Base-by-base conservation (phyloP, 140 eudicot species). In the Cichorium intybus region DNA sequence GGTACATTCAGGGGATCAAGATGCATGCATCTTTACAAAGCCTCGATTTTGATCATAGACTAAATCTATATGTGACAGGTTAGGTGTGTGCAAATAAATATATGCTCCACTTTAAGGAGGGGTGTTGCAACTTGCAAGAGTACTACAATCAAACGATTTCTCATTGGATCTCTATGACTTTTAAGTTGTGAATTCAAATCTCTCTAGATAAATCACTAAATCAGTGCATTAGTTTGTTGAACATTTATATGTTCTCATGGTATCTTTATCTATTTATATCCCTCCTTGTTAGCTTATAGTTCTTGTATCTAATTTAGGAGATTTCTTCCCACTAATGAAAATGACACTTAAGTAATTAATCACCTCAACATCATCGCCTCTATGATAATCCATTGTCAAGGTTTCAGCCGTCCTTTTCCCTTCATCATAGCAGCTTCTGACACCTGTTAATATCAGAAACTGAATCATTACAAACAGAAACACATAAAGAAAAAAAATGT, bases 371-470 rank as follows among this genome's bases (percentile, higher is more conserved):
- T 28, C 75, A 58, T 74, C 80, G 24, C 84, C 84, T 51, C 84
- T 62, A 72, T 79, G 80, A 56, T 79, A 79, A 75, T 79, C 84
- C 84, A 79, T 79, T 0, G 84, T 62, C 59, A 79, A 74, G 52
- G 84, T 75, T 73, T 79, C 84, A 24, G 84, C 84, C 8, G 79
- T 75, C 63, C 84, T 77, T 60, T 79, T 79, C 15, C 84, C 84
- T 68, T 79, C 84, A 59, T 79, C 84, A 24, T 79, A 79, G 50
- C 84, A 79, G 63, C 84, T 79, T 58, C 81, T 57, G 70, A 79
- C 84, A 58, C 84, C 84, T 79, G 29, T 24, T 24, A n/a, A 49
- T 18, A 54, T 52, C 48, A 65, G 8, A 49, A 64, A 56, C 56
- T 52, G 0, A 64, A 55, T 24, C 52, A 43, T 73, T 39, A 58